Conservation (phyloP, 139 green algal genomes). For the Coelastrella sp. region DNA sequence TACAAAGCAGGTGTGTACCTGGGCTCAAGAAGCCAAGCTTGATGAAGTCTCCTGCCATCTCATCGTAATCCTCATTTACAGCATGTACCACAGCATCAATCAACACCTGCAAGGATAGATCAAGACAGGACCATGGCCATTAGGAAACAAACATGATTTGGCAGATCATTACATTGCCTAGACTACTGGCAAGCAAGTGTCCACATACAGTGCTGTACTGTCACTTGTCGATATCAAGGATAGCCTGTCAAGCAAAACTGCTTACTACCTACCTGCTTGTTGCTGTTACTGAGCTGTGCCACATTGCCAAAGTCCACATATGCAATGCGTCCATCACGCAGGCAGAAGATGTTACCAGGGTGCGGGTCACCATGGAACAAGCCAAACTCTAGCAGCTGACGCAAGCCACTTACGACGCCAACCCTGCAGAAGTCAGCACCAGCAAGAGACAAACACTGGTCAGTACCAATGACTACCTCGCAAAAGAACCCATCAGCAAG, state of each 20-base stretch:
- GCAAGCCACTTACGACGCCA: constrained; percentile 93
- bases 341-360: constrained; percentile 96
- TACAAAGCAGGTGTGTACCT: not conserved
- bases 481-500: too few species aligned
- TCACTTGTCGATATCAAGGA: too few species aligned
- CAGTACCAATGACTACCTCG: too few species aligned
- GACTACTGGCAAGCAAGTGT: too few species aligned
- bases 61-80: constrained; percentile 98
- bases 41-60: constrained; percentile 97
- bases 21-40: constrained; percentile 93
- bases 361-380: constrained; percentile 98
- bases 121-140: not conserved
- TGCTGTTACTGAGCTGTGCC: constrained; percentile 88
- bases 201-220: too few species aligned
- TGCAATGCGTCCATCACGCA: constrained; percentile 97
- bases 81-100: constrained; percentile 99
- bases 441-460: too few species aligned
- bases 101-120: constrained; percentile 80
- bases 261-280: constrained; percentile 70
- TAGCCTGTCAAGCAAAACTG: too few species aligned
- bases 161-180: too few species aligned
- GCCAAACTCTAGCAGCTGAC: constrained; percentile 99
- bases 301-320: constrained; percentile 99
- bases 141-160: too few species aligned
- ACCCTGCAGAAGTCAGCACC: too few species aligned